Evolutionary conservation across 169 alveolate genomes (phyloP).

Genomic region (Perkinsus olseni): DNA sequence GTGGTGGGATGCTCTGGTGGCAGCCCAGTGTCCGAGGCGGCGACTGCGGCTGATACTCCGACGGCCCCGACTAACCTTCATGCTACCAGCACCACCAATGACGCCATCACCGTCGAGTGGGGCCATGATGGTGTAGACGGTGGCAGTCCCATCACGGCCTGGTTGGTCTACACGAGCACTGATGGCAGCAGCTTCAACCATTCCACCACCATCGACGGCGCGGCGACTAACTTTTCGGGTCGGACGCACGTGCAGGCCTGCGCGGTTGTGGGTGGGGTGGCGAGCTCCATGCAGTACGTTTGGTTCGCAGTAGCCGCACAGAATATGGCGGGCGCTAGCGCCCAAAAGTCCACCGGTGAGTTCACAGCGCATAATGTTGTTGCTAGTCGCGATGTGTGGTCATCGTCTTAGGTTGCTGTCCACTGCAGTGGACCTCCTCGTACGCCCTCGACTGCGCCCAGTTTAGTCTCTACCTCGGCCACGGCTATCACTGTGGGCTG

Average conservation of each 20-base stretch:
- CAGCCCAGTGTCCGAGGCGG: not conserved
- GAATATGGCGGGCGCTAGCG: not conserved
- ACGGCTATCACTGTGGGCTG: not conserved
- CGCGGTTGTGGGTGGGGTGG: not conserved
- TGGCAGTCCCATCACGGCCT: not conserved
- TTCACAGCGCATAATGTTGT: no score
- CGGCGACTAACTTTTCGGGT: not conserved
- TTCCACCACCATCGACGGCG: not conserved
- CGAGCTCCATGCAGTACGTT: not conserved
- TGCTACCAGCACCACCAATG: not conserved
- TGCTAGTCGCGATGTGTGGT: no score
- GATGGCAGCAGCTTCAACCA: not conserved
- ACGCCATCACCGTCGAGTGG: constrained; percentile 3
- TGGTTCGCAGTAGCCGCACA: constrained; percentile 1
- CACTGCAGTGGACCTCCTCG: not conserved
- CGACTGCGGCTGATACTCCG: constrained; percentile 4
- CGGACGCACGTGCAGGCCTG: not conserved
- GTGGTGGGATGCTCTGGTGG: constrained; percentile 4
- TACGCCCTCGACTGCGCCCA: not conserved
- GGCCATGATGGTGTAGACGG: constrained; percentile 6
- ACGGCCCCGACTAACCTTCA: not conserved
- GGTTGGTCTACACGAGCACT: not conserved
- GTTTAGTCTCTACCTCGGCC: not conserved
- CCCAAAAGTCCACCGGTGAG: not conserved
- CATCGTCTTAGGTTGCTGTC: not conserved